These are phyloP conservation scores for Lachancea kluyveri DNA, from an alignment of 805 yeast species.

Conservation along the genomic window DNA sequence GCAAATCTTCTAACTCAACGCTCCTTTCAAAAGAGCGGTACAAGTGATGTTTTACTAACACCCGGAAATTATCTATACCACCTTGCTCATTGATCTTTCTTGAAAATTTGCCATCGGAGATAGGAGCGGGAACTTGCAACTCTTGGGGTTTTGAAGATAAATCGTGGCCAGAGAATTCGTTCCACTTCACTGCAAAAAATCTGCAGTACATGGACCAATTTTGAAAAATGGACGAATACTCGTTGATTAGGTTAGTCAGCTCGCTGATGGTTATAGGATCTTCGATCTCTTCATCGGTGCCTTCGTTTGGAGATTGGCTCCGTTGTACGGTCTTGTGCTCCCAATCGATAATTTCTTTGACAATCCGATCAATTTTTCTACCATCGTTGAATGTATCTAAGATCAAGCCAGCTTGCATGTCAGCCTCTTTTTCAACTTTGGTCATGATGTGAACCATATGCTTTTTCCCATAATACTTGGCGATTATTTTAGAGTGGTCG, in stretches of 20 bases:
- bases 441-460: slow-evolving; percentile 64
- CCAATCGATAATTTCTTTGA: slow-evolving; percentile 37
- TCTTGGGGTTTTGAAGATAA: slow-evolving; percentile 3
- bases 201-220: slow-evolving; percentile 80
- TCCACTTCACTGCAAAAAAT: slow-evolving; percentile 67
- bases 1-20: slow-evolving; percentile 70
- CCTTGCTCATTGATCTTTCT: slow-evolving; percentile 30
- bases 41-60: slow-evolving; percentile 58
- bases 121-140: slow-evolving; percentile 21
- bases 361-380: slow-evolving; percentile 48
- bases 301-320: slow-evolving; percentile 16
- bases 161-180: slow-evolving; percentile 36
- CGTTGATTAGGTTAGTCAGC: slow-evolving; percentile 41
- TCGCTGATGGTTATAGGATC: slow-evolving; percentile 16
- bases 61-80: slow-evolving; percentile 57
- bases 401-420: slow-evolving; percentile 85
- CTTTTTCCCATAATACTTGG: slow-evolving; percentile 57
- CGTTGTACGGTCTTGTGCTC: slow-evolving; percentile 4
- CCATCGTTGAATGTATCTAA: slow-evolving; percentile 81
- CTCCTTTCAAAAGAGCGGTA: slow-evolving; percentile 79
- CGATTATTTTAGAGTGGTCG: slow-evolving; percentile 80
- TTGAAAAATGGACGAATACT: slow-evolving; percentile 69
- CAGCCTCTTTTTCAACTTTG: slow-evolving; percentile 79
- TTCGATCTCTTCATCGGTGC: slow-evolving; percentile 26
- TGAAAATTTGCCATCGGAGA: slow-evolving; percentile 22